phyloP scores from a whole-genome alignment of 2,329 filamentous ascomycete genomes.

The Apiospora aurea region DNA sequence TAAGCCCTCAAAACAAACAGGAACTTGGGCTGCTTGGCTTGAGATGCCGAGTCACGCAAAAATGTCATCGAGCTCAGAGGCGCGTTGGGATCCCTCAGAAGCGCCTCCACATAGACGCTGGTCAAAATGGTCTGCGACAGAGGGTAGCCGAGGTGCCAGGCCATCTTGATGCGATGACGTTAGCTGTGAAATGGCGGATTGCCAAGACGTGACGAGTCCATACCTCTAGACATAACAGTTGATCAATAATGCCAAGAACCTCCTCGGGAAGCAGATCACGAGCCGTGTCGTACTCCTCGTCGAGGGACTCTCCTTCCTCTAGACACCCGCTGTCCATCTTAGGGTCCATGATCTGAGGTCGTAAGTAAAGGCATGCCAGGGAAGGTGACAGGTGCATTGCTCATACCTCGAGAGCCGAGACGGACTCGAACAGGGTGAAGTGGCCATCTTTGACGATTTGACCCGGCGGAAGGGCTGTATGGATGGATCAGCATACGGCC shows the following conservation, averaged over 20 bases:
- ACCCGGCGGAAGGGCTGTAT: conserved; percentile 75
- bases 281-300: conserved; percentile 81
- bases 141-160: conserved; percentile 96
- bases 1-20: conserved; percentile 80
- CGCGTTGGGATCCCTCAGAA: conserved; percentile 74
- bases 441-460: conserved; percentile 91
- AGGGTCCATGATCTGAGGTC: conserved; percentile 88
- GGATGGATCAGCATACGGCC: background rate
- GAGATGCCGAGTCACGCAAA: conserved; percentile 34
- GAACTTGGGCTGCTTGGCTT: conserved; percentile 50
- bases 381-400: background rate
- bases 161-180: conserved; percentile 66
- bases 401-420: conserved; percentile 77
- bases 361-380: background rate
- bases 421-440: conserved; percentile 94
- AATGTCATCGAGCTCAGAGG: conserved; percentile 73
- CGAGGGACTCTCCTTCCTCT: conserved; percentile 78
- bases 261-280: conserved; percentile 75
- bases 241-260: conserved; percentile 91
- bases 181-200: background rate
- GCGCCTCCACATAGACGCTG: conserved; percentile 85
- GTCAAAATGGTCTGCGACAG: conserved; percentile 95
- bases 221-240: conserved; percentile 88
- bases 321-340: conserved; percentile 98
- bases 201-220: conserved; percentile 29